Base-by-base conservation (phyloP, 441 rosid genomes). In the Populus trichocarpa region DNA sequence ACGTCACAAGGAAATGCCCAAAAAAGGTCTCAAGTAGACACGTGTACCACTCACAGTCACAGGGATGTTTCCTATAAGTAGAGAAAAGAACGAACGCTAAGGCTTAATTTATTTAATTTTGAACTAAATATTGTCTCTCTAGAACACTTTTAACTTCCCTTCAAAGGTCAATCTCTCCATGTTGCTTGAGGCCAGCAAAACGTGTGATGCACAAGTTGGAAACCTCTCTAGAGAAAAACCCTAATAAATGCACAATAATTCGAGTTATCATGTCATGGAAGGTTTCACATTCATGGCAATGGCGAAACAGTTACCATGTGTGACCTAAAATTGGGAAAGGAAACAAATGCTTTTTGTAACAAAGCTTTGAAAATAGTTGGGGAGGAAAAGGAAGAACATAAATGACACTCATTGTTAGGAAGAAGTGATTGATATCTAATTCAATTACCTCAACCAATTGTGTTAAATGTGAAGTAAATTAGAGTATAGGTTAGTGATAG, bases 281-380 rank as follows among this genome's bases (percentile, higher is more conserved):
- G 32, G 32, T 30, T 30, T 74, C 69, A 30, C 69, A 74, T 25
- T 1, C 70, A 74, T 65, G 77, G 70, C 3, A 75, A 46, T 50
- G 35, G 67, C 67, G 4, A 38, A 65, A 18, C 30, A 38, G 6
- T 65, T 65, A 8, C 46, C 2, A 11, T 28, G 65, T 32, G 61
- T 66, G 63, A 18, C 63, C 70, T 74, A 40, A 64, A 64, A 5
- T 1, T 65, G 25, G 23, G 20, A 63, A 61, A 61, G 8, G 6
- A 74, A 35, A 11, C 28, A 9, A 46, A 70, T 70, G 46, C 14
- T 20, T 36, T 22, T 14, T 8, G 12, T 6, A 23, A n/a, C 32
- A 30, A 30, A 30, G 32, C 32, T 3, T 30, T 30, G 32, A 30
- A 30, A 3, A 30, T 30, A 30, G 32, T 3, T 2, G 3, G 5